Evolutionary conservation across 2,329 filamentous ascomycete genomes (phyloP), one percentile per base, ranked within the genome.

Genomic region (Claviceps spartinae): DNA sequence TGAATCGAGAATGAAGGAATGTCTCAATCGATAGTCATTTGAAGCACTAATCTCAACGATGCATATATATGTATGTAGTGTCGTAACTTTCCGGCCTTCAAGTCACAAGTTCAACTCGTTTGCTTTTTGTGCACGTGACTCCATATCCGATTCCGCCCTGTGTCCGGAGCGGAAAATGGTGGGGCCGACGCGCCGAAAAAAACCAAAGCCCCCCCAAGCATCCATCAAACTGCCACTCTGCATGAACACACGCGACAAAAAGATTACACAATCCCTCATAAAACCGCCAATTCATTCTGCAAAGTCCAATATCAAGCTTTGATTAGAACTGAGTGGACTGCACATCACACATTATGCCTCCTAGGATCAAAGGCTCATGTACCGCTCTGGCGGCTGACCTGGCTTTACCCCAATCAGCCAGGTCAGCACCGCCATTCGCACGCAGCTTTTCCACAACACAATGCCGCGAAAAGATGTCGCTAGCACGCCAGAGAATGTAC

Each of bases 401-500:
- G 34, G 48, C 48, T 30, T 18, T 52, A 8, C 50, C 50, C 5
- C 50, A 38, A 26, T 37, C 34, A 43, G 46, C 53, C 40, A 50
- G 50, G 41, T 38, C 45, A 46, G 53, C 48, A 18, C 8, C 43
- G 11, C 24, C 36, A 8, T 60, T 63, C 36, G 49, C 53, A 51
- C 65, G 67, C 48, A 54, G 60, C 45, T 72, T 74, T 55, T 69
- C 68, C 50, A 66, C 70, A 43, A 73, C 71, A 22, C 59, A 65
- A 49, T 64, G 64, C 47, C 63, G 60, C 43, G 62, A 64, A 50
- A 69, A 71, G 61, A 67, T 65, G 59, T 67, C 64, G 50, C 62
- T 62, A 50, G 57, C 55, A 34, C 69, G 71, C 9, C 62, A 64
- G 53, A 53, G 54, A 38, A 72, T 75, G 63, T 64, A 65, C 30